phyloP scores from a whole-genome alignment of 140 eudicot species.

The Oenanthe javanica region DNA sequence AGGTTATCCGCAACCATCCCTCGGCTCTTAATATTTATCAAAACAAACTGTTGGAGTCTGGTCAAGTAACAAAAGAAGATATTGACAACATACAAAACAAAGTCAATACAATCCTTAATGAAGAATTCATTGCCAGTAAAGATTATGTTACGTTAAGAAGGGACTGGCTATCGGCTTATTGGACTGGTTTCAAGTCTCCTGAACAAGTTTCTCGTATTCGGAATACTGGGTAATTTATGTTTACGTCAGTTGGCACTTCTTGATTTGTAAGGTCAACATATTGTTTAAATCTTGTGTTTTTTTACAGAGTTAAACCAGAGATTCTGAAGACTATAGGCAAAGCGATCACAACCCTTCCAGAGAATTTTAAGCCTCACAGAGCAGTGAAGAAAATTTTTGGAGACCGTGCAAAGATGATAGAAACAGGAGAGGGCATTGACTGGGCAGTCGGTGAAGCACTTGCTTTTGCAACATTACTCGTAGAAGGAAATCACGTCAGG shows the following conservation, averaged over 20 bases:
- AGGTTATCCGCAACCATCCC: slow-evolving; percentile 84
- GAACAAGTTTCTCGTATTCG: slow-evolving; percentile 94
- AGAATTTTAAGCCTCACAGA: slow-evolving; percentile 78
- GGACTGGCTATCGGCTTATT: slow-evolving; percentile 96
- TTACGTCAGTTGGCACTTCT: slow-evolving; percentile 1
- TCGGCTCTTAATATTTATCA: slow-evolving; percentile 74
- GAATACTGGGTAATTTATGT: slow-evolving; percentile 74
- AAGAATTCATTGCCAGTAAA: slow-evolving; percentile 85
- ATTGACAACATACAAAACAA: slow-evolving; percentile 61
- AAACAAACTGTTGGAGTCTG: slow-evolving; percentile 61
- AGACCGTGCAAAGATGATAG: slow-evolving; percentile 86
- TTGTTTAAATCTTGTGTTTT: slow-evolving; percentile 6
- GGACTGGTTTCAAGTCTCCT: slow-evolving; percentile 94
- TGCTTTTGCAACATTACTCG: slow-evolving; percentile 89
- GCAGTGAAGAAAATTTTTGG: slow-evolving; percentile 77
- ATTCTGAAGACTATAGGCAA: slow-evolving; percentile 83
- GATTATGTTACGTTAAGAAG: slow-evolving; percentile 64
- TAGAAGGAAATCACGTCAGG: slow-evolving; percentile 93
- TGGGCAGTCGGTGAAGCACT: slow-evolving; percentile 99
- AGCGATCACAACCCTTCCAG: slow-evolving; percentile 76
- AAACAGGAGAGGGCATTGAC: slow-evolving; percentile 87
- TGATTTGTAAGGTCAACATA: background rate
- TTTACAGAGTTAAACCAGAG: slow-evolving; percentile 83
- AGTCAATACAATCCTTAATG: slow-evolving; percentile 68
- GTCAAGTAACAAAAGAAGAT: slow-evolving; percentile 69